Evolutionary conservation across 805 yeast species (phyloP).

Genomic region (Hanseniaspora vineae): DNA sequence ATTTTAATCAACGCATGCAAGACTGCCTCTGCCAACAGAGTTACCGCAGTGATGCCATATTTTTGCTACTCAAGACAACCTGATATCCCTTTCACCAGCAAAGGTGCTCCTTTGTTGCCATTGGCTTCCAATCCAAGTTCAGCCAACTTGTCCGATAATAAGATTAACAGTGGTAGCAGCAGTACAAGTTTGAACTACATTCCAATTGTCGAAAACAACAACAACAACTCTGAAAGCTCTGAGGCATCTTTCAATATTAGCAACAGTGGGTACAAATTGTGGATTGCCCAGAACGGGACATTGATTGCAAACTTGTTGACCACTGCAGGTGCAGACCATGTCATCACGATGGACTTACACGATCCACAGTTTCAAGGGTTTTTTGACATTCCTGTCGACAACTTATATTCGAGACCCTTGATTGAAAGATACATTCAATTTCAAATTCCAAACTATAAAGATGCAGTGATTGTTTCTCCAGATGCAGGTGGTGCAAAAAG

Average conservation of each 20-base stretch:
- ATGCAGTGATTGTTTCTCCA: conserved; percentile 89
- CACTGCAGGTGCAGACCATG: conserved; percentile 91
- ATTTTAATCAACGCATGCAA: conserved; percentile 87
- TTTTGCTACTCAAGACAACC: conserved; percentile 96
- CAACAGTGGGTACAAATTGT: conserved; percentile 70
- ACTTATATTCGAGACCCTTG: conserved; percentile 77
- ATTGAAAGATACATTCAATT: conserved; percentile 73
- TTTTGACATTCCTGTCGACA: conserved; percentile 92
- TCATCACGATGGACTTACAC: conserved; percentile 95
- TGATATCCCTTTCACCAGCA: conserved; percentile 71
- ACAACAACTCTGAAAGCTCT: conserved; percentile 10
- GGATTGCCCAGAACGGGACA: conserved; percentile 95
- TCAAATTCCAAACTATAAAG: conserved; percentile 63
- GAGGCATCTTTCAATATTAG: conserved; percentile 24
- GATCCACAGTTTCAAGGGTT: conserved; percentile 98
- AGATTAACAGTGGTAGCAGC: conserved; percentile 2
- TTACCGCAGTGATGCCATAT: conserved; percentile 82
- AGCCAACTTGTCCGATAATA: conserved; percentile 2
- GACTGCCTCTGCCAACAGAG: conserved; percentile 77
- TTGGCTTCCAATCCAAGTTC: conserved; percentile 17
- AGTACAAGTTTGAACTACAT: conserved; percentile 19
- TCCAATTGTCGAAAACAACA: conserved; percentile 22
- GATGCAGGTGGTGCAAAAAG: conserved; percentile 99
- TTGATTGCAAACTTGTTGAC: conserved; percentile 77
- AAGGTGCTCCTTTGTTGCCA: conserved; percentile 54